phyloP scores from a whole-genome alignment of 116 monocot genomes.

The Phalaenopsis hybrid region DNA sequence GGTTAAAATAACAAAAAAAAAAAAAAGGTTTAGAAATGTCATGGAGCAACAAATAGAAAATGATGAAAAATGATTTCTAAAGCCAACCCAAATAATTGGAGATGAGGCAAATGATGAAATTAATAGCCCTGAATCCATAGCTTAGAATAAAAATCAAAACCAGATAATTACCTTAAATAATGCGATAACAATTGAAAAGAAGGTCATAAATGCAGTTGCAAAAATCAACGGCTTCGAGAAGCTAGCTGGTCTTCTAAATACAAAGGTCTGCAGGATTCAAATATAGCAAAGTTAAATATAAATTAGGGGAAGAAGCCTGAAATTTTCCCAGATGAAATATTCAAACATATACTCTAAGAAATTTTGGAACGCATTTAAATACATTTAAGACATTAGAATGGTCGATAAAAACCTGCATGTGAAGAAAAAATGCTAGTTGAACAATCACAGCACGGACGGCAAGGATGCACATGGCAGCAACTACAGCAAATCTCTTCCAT shows the following conservation, averaged over 20 bases:
- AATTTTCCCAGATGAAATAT: not conserved
- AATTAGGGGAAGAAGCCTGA: not conserved
- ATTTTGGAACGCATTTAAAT: not conserved
- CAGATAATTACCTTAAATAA: slow-evolving; percentile 77
- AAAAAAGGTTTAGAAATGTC: not conserved
- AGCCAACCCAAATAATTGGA: not conserved
- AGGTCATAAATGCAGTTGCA: slow-evolving; percentile 96
- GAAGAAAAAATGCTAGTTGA: slow-evolving; percentile 91
- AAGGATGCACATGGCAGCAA: slow-evolving; percentile 87
- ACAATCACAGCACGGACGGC: slow-evolving; percentile 94
- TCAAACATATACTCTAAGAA: not conserved
- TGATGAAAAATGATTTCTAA: not conserved
- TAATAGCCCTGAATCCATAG: not conserved
- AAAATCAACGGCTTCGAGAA: slow-evolving; percentile 85
- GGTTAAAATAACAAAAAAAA: not conserved
- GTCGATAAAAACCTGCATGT: slow-evolving; percentile 71
- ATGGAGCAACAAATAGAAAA: not conserved
- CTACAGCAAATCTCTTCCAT: slow-evolving; percentile 95
- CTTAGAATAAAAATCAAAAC: not conserved
- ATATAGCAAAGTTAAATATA: slow-evolving; percentile 4
- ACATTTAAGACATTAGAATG: not conserved
- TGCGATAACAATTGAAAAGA: slow-evolving; percentile 99
- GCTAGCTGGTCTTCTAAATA: slow-evolving; percentile 58
- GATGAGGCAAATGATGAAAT: not conserved
- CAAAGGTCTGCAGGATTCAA: slow-evolving; percentile 65